Conservation (phyloP, 1,284 basidiomycete genomes). For the Cryptococcus hybrid region DNA sequence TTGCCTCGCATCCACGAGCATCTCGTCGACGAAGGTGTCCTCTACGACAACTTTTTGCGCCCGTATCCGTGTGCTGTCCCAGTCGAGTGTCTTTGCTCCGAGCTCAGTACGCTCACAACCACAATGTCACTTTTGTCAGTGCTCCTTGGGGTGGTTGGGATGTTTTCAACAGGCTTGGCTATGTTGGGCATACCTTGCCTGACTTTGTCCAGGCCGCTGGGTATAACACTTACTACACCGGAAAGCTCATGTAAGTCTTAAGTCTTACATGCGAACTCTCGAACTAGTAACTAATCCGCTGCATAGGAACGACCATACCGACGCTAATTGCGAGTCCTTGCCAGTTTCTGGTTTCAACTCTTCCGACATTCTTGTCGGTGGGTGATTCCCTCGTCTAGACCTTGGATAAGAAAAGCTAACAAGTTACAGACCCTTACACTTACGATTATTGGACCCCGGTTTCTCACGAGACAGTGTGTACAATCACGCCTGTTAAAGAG, state of each 20-base stretch:
- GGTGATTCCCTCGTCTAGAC: neutral
- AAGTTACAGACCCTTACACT: too few relatives aligned
- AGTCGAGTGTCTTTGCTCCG: slow-evolving; percentile 30
- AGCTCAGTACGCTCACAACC: slow-evolving; percentile 37
- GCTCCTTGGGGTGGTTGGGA: slow-evolving; percentile 35
- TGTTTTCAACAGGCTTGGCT: slow-evolving; percentile 34
- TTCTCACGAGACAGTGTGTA: slow-evolving; percentile 20
- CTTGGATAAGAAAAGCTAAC: too few relatives aligned
- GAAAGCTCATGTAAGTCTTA: slow-evolving; percentile 33
- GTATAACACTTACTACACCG: slow-evolving; percentile 37
- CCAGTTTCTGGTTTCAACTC: slow-evolving; percentile 22
- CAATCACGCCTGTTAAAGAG: neutral
- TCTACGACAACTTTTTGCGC: slow-evolving; percentile 31
- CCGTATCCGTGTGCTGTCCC: slow-evolving; percentile 36
- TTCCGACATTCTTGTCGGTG: slow-evolving; percentile 31
- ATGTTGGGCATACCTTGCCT: slow-evolving; percentile 30
- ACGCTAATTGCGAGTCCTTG: slow-evolving; percentile 22
- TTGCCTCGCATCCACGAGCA: slow-evolving; percentile 21
- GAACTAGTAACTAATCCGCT: neutral
- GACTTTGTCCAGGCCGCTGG: slow-evolving; percentile 33
- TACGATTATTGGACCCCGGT: neutral
- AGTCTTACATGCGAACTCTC: too few relatives aligned
- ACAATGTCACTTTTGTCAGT: slow-evolving; percentile 35
- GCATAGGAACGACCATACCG: slow-evolving; percentile 30
- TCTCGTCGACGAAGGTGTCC: slow-evolving; percentile 24